Evolutionary conservation across 2,329 filamentous ascomycete species (phyloP).

Genomic region (Ophiocordyceps australis): DNA sequence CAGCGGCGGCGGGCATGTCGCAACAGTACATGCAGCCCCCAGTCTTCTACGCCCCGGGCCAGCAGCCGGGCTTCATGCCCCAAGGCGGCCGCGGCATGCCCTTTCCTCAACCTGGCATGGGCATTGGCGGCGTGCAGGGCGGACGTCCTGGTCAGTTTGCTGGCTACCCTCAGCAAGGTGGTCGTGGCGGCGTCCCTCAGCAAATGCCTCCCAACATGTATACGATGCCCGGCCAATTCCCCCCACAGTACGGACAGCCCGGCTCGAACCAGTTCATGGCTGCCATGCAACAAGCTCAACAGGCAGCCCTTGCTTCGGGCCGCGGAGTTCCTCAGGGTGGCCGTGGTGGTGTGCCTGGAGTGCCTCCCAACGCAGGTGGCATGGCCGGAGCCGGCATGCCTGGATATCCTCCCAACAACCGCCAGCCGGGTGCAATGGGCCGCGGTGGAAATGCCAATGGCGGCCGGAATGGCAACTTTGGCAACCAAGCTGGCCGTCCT

Average conservation of each 20-base stretch:
- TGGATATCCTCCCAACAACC: constrained; percentile 37
- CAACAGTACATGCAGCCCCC: constrained; percentile 76
- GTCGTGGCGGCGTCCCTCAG: constrained; percentile 73
- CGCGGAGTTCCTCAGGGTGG: constrained; percentile 48
- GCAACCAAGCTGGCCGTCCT: constrained; percentile 29
- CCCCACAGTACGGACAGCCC: constrained; percentile 63
- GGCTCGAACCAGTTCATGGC: constrained; percentile 64
- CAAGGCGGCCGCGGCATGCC: constrained; percentile 47
- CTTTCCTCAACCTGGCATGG: constrained; percentile 46
- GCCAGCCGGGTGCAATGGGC: constrained; percentile 30
- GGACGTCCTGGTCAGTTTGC: constrained; percentile 79
- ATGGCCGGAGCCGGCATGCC: constrained; percentile 33
- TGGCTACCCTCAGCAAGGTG: constrained; percentile 70
- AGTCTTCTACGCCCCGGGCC: constrained; percentile 80
- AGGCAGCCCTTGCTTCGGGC: constrained; percentile 39
- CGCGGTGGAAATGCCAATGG: constrained; percentile 21
- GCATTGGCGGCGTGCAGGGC: constrained; percentile 54
- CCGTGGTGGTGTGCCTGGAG: constrained; percentile 56
- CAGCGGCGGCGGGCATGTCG: constrained; percentile 75
- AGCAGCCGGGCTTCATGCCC: constrained; percentile 54
- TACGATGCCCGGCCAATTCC: constrained; percentile 62
- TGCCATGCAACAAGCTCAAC: constrained; percentile 65
- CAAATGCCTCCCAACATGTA: constrained; percentile 82
- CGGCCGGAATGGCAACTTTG: constrained; percentile 23
- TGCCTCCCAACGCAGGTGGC: constrained; percentile 43